These are phyloP conservation scores for Aspergillus ochraceus DNA, from an alignment of 2,329 filamentous ascomycete species.

Conservation along the genomic window DNA sequence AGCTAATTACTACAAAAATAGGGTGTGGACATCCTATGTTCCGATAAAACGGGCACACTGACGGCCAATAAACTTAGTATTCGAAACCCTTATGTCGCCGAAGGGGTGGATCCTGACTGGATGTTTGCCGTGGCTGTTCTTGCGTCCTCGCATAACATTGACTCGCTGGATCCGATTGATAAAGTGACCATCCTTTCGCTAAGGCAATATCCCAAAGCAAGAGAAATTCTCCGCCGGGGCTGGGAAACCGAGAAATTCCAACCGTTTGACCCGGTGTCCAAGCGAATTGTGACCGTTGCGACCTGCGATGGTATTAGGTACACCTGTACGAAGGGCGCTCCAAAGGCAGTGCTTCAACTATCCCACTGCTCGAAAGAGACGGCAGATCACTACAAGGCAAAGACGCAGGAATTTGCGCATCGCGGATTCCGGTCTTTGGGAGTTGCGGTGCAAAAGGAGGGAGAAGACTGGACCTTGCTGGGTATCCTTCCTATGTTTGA, in stretches of 20 bases:
- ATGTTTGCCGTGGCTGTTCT: constrained; percentile 79
- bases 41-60: constrained; percentile 80
- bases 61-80: constrained; percentile 65
- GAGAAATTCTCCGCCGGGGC: constrained; percentile 70
- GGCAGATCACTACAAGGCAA: constrained; percentile 66
- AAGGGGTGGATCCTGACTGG: constrained; percentile 77
- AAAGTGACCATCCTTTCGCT: constrained; percentile 75
- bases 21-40: constrained; percentile 75
- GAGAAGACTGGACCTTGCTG: constrained; percentile 70
- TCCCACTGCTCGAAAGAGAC: constrained; percentile 66
- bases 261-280: constrained; percentile 71
- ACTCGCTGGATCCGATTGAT: constrained; percentile 75
- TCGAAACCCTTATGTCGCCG: constrained; percentile 73
- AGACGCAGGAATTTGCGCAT: constrained; percentile 72
- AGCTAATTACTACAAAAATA: constrained; percentile 14
- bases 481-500: constrained; percentile 81
- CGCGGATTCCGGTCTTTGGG: constrained; percentile 78
- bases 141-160: constrained; percentile 75
- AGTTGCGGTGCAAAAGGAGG: constrained; percentile 75
- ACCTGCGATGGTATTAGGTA: constrained; percentile 68
- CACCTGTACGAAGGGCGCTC: constrained; percentile 74
- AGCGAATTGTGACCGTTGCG: constrained; percentile 72
- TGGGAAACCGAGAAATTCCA: constrained; percentile 77
- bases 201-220: constrained; percentile 71
- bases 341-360: constrained; percentile 70